phyloP scores from a whole-genome alignment of 768 basidiomycete genomes.

The Rhizopogon roseolus region DNA sequence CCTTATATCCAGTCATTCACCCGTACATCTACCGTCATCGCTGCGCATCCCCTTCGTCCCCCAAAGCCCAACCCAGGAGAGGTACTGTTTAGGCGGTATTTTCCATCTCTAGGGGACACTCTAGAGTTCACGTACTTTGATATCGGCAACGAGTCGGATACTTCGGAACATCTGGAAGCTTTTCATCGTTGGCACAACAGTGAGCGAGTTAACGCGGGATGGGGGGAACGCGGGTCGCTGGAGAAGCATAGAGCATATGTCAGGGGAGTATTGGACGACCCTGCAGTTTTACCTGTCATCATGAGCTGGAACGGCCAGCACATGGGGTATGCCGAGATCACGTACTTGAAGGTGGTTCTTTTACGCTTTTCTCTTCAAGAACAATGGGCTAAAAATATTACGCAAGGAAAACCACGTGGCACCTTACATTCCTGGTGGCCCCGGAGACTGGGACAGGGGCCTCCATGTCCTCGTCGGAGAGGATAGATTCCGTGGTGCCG shows the following conservation, averaged over 20 bases:
- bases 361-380: not conserved
- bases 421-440: slow-evolving; percentile 21
- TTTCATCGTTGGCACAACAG: slow-evolving; percentile 49
- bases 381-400: not conserved
- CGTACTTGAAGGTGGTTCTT: slow-evolving; percentile 40
- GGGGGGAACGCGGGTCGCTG: slow-evolving; percentile 41
- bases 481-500: slow-evolving; percentile 38
- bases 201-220: slow-evolving; percentile 39
- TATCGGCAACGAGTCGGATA: slow-evolving; percentile 8
- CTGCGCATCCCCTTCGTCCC: slow-evolving; percentile 49
- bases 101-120: slow-evolving; percentile 28
- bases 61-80: slow-evolving; percentile 38
- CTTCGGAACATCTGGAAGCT: slow-evolving; percentile 32
- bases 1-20: slow-evolving; percentile 39
- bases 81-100: slow-evolving; percentile 34
- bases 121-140: slow-evolving; percentile 27
- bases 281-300: slow-evolving; percentile 34
- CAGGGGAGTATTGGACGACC: slow-evolving; percentile 29
- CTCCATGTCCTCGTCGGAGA: slow-evolving; percentile 45
- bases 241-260: slow-evolving; percentile 41
- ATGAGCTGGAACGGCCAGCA: slow-evolving; percentile 42
- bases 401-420: slow-evolving; percentile 16
- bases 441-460: slow-evolving; percentile 30
- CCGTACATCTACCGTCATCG: slow-evolving; percentile 39
- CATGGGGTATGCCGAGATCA: slow-evolving; percentile 42